Conservation (phyloP, 2,329 filamentous ascomycete species). For the Aspergillus aculeatinus region DNA sequence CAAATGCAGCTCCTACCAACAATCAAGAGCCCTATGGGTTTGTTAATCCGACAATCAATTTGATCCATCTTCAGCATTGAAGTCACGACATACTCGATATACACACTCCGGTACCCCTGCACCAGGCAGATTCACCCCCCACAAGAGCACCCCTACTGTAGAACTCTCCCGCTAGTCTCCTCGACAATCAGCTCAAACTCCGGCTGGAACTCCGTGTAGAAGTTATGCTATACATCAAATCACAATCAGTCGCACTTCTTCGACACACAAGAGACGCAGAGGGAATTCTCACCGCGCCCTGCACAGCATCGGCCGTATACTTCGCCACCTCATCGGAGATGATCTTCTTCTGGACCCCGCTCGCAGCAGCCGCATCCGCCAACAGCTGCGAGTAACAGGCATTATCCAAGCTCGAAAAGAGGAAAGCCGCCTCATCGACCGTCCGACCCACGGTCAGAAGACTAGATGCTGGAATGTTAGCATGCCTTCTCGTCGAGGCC, state of each 20-base stretch:
- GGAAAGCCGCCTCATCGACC: slow-evolving; percentile 42
- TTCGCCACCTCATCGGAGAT: slow-evolving; percentile 35
- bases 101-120: no score
- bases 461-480: slow-evolving; percentile 22
- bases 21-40: background rate
- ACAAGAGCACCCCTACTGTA: slow-evolving; percentile 17
- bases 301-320: slow-evolving; percentile 37
- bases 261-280: background rate
- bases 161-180: slow-evolving; percentile 36
- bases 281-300: slow-evolving; percentile 33
- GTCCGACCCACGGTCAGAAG: slow-evolving; percentile 43
- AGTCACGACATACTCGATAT: no score
- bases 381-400: slow-evolving; percentile 44
- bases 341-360: slow-evolving; percentile 37
- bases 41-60: no score
- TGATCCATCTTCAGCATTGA: no score
- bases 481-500: background rate
- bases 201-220: slow-evolving; percentile 42
- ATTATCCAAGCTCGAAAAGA: slow-evolving; percentile 43
- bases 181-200: slow-evolving; percentile 41
- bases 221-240: slow-evolving; percentile 32
- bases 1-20: background rate
- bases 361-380: slow-evolving; percentile 43
- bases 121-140: background rate
- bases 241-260: slow-evolving; percentile 10